Evolutionary conservation across 768 basidiomycete species (phyloP).

Genomic region (Podaxis pistillaris): DNA sequence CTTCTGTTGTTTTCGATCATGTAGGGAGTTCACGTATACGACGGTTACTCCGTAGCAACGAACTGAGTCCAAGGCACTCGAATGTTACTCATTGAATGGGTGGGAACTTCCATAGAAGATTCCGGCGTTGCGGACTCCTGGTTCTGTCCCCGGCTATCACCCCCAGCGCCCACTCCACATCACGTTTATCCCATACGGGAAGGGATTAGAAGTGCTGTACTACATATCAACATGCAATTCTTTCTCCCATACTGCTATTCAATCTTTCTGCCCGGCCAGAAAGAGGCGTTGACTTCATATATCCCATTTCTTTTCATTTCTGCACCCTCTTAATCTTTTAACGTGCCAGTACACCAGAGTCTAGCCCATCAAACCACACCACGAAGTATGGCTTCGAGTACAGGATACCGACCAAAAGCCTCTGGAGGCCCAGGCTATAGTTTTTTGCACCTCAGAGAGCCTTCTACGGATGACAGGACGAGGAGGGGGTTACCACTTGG

Average conservation of each 20-base stretch:
- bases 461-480: not conserved
- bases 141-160: not conserved
- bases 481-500: not conserved
- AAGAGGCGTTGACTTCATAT: not conserved
- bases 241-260: not conserved
- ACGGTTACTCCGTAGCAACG: too few relatives aligned
- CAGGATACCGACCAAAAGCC: not conserved
- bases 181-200: not conserved
- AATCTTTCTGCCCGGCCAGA: not conserved
- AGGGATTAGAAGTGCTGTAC: not conserved
- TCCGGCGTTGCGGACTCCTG: not conserved
- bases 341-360: not conserved
- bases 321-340: not conserved
- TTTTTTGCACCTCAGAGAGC: not conserved
- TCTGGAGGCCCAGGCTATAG: not conserved
- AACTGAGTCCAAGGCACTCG: too few relatives aligned
- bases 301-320: not conserved
- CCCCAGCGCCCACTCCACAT: not conserved
- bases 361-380: not conserved
- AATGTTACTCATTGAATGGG: too few relatives aligned
- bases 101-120: too few relatives aligned
- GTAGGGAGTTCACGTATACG: too few relatives aligned
- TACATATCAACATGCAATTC: not conserved
- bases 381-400: not conserved
- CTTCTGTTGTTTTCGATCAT: too few relatives aligned